Conservation (phyloP, 352 stramenopile genomes). For the Pythium aristosporum region DNA sequence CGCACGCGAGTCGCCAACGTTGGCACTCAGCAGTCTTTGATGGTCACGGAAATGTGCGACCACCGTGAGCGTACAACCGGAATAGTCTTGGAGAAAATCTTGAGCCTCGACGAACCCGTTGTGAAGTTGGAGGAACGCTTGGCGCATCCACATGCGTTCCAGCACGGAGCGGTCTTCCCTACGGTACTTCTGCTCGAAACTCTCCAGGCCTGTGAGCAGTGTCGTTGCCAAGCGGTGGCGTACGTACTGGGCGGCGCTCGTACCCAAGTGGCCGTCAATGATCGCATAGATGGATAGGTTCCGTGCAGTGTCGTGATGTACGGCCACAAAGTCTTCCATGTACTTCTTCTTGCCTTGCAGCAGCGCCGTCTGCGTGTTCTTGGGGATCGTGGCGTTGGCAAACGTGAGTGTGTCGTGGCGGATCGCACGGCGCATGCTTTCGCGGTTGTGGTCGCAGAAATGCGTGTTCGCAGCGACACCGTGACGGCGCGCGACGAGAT, state of each 20-base stretch:
- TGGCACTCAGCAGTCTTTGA: conserved; percentile 57
- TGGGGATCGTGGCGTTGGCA: conserved; percentile 12
- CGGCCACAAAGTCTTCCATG: conserved; percentile 90
- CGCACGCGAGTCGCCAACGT: conserved; percentile 86
- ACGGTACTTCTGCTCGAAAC: neutral
- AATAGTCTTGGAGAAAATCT: conserved; percentile 50
- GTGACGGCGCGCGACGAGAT: conserved; percentile 51
- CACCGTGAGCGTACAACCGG: conserved; percentile 80
- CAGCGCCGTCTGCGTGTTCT: conserved; percentile 24
- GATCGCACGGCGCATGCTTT: conserved; percentile 27
- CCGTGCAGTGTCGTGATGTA: conserved; percentile 10
- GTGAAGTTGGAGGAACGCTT: conserved; percentile 77
- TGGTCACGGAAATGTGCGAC: conserved; percentile 64
- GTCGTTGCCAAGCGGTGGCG: conserved; percentile 5
- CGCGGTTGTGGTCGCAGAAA: conserved; percentile 62
- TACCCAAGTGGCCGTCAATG: conserved; percentile 95
- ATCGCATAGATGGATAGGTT: conserved; percentile 91
- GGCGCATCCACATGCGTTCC: conserved; percentile 58
- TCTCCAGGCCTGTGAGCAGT: conserved; percentile 8
- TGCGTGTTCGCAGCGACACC: conserved; percentile 26
- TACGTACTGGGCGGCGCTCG: conserved; percentile 85
- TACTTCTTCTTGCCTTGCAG: conserved; percentile 92
- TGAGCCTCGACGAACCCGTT: conserved; percentile 42
- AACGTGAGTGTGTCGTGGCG: conserved; percentile 24
- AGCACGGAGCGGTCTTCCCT: conserved; percentile 27